phyloP scores from a whole-genome alignment of 352 stramenopile species.

The Bremia lactucae region DNA sequence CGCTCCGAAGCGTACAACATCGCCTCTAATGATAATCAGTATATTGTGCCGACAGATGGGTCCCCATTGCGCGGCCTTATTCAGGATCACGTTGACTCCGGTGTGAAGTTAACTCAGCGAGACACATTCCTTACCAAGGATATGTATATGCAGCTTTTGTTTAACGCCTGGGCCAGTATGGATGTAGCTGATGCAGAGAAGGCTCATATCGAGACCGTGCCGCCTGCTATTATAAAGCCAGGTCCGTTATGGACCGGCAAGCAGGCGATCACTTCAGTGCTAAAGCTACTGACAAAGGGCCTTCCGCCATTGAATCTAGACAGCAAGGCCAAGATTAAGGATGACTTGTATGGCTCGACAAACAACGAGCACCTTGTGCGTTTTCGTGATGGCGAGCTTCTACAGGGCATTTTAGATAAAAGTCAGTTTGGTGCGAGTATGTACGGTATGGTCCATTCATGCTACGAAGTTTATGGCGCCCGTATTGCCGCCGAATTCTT shows the following conservation, averaged over 20 bases:
- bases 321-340: conserved; percentile 95
- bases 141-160: conserved; percentile 97
- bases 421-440: conserved; percentile 96
- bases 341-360: conserved; percentile 88
- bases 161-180: conserved; percentile 92
- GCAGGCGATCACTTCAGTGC: conserved; percentile 95
- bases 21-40: conserved; percentile 96
- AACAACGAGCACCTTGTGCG: conserved; percentile 96
- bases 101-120: conserved; percentile 96
- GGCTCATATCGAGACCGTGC: conserved; percentile 90
- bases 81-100: conserved; percentile 98
- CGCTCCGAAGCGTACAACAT: conserved; percentile 96
- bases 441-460: conserved; percentile 95
- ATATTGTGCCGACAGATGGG: conserved; percentile 96
- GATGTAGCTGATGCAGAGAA: conserved; percentile 83
- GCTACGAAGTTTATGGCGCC: conserved; percentile 88
- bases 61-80: conserved; percentile 97
- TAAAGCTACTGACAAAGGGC: conserved; percentile 90
- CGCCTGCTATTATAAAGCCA: conserved; percentile 97
- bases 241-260: conserved; percentile 97
- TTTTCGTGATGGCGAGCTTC: conserved; percentile 91
- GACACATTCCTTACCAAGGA: conserved; percentile 98
- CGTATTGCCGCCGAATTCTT: conserved; percentile 76
- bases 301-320: conserved; percentile 87
- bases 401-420: conserved; percentile 98